Base-by-base conservation (phyloP, 441 rosid genomes). In the Erysimum pusillum region DNA sequence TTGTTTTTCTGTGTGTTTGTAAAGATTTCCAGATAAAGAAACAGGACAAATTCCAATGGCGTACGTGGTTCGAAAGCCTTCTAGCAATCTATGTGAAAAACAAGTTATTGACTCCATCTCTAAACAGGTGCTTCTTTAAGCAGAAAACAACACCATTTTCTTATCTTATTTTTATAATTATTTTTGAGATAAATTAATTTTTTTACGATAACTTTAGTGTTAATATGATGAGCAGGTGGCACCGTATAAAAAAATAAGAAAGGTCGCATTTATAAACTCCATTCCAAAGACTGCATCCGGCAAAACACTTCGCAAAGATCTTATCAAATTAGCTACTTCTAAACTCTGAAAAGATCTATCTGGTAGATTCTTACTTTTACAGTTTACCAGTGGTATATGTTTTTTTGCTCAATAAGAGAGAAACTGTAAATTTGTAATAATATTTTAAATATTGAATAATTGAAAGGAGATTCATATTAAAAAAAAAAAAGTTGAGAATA, bases 1-100 rank as follows among this genome's bases (percentile, higher is more conserved):
- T 3, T 28, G 31, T 3, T 28, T 28, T 28, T 28, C 9, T 64
- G 49, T 71, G 42, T 8, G 25, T 32, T 13, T 3, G 6, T 10
- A 20, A 83, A 95, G 99, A 72, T 88, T 87, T 82, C 99, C 98
- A 0, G 93, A 91, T 61, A 85, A 84, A 76, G 89, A 83, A 60
- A 91, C 79, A 13, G 98, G 99, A 41, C 92, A 94, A 67, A 85
- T 59, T 76, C 98, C 98, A 20, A 90, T 92, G 92, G 94, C 96
- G 7, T 95, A 91, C 53, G 87, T 92, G 4, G 86, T 84, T 31
- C 81, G 96, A 61, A 83, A 84, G 59, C 22, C 79, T 3, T 82
- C 83, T 51, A 83, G 87, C 58, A 51, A 53, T 39, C 64, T 91
- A 25, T 76, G 86, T 0, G 90, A 85, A 59, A 76, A 49, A 7